Evolutionary conservation across 805 yeast species (phyloP), one percentile per base, ranked within the genome.

Genomic region (Zygosaccharomyces kombuchaensis): DNA sequence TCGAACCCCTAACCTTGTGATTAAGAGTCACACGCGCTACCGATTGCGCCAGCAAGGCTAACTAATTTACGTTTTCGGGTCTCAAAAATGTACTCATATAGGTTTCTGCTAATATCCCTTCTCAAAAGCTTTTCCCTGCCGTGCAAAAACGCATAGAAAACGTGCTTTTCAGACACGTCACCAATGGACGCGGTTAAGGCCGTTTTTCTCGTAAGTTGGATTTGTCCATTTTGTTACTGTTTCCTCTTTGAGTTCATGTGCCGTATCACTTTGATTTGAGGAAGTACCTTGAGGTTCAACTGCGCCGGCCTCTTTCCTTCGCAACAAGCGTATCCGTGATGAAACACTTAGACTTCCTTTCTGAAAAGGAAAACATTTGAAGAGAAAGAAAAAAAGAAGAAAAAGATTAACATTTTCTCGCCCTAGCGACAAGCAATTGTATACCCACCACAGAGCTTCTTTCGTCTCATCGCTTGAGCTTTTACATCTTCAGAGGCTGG

Each of bases 1-100:
- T 53, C 56, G 56, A 53, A 53, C 56, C 56, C 56, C 54, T 47
- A 53, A 48, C 54, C 56, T 52, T 50, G 50, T 52, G 53, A 52
- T 52, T 49, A 49, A 52, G 55, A 52, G 55, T 52, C 55, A 52
- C 50, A 52, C 53, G 55, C 55, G 55, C 55, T 52, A 52, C 55
- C 55, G 55, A 52, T 52, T 52, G 55, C 55, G 55, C 55, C 55
- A 52, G 43, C 55, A 49, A 52, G 55, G 55, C 55, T 36, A 26
- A 19, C 27, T 47, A 12, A 40, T 27, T 25, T 34, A 26, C 13
- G 58, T 19, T 19, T 5, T 19, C 21, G 3, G 21, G 5, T 19
- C 5, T 19, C 21, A 19, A 19, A 19, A 19, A 19, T 5, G 21
- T 19, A 5, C 21, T 4, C 5, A 5, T 5, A 19, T 19, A 19